Percentiles rank a stretch among this genome's conserved stretches.
These are phyloP conservation scores for Lumnitzera littorea DNA, from an alignment of 345 rosid genomes.

Conservation along the genomic window DNA sequence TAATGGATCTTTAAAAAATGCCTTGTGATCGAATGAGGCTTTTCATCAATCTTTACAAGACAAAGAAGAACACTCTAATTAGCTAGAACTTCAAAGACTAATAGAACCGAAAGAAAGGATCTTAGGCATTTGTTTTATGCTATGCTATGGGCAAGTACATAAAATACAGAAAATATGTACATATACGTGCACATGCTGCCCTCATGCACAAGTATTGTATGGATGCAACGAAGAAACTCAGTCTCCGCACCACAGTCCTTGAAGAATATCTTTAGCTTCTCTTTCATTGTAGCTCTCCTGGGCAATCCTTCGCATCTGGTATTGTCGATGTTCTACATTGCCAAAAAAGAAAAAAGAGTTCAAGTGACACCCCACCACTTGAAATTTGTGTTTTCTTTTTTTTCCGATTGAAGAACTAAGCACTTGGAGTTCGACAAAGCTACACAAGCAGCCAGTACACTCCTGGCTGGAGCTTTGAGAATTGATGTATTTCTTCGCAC, in stretches of 20 bases:
- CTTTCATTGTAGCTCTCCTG: slow-evolving; percentile 19
- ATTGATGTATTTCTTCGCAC: no score
- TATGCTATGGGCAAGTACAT: no score
- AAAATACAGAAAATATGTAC: no score
- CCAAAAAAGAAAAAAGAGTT: not conserved
- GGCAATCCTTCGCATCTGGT: slow-evolving; percentile 58
- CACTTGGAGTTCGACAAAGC: no score
- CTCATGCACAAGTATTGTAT: not conserved
- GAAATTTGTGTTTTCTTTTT: no score
- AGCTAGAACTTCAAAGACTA: not conserved
- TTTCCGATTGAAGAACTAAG: not conserved
- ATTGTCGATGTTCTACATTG: slow-evolving; percentile 64
- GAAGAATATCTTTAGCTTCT: slow-evolving; percentile 44
- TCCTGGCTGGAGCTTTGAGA: no score
- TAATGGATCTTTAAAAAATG: slow-evolving; percentile 58
- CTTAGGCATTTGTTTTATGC: no score
- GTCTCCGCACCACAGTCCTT: slow-evolving; percentile 63
- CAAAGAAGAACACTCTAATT: not conserved
- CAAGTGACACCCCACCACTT: no score
- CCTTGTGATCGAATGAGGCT: slow-evolving; percentile 16
- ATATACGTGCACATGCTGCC: no score
- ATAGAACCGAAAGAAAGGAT: no score
- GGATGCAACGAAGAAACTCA: slow-evolving; percentile 24
- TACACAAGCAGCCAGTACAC: no score
- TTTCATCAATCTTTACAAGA: slow-evolving; percentile 31